A percentile compares a stretch with the other conserved stretches of the same genome.
Conservation (phyloP, 371 early-diverging fungal genomes). For the Mycotypha africana region DNA sequence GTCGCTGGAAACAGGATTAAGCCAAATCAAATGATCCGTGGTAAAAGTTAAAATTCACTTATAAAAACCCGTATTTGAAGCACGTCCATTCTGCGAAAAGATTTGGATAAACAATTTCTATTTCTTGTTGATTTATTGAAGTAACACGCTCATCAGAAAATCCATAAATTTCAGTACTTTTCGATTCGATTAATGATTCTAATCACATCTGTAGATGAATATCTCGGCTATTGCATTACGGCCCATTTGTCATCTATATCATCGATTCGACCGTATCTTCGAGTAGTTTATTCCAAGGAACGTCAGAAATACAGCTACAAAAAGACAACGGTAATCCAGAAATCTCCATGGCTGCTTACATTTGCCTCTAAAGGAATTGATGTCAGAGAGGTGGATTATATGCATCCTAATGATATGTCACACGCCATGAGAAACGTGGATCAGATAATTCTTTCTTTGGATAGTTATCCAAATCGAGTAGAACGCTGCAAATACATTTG, state of each 20-base stretch:
- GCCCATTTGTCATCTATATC: conserved; percentile 25
- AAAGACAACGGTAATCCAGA: no score
- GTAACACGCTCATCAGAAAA: no score
- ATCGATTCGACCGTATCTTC: conserved; percentile 17
- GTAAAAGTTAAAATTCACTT: no score
- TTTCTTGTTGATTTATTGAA: no score
- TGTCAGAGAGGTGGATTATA: conserved; percentile 17
- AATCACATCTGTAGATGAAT: conserved; percentile 34
- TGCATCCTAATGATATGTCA: conserved; percentile 25
- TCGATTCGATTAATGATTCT: conserved; percentile 23
- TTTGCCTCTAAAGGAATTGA: conserved; percentile 31
- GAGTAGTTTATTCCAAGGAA: conserved; percentile 16
- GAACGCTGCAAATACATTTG: conserved; percentile 13
- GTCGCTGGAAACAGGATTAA: no score
- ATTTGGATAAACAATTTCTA: no score
- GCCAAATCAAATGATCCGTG: no score
- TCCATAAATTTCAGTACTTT: no score
- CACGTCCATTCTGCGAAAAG: no score
- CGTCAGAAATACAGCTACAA: no score
- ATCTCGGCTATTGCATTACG: conserved; percentile 30
- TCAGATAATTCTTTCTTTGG: conserved; percentile 21
- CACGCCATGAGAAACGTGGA: conserved; percentile 29
- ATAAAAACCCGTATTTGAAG: no score
- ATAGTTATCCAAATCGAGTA: conserved; percentile 21
- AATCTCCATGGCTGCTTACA: conserved; percentile 1